Evolutionary conservation across 2,329 filamentous ascomycete species (phyloP).

Genomic region (Aureobasidium sp.): DNA sequence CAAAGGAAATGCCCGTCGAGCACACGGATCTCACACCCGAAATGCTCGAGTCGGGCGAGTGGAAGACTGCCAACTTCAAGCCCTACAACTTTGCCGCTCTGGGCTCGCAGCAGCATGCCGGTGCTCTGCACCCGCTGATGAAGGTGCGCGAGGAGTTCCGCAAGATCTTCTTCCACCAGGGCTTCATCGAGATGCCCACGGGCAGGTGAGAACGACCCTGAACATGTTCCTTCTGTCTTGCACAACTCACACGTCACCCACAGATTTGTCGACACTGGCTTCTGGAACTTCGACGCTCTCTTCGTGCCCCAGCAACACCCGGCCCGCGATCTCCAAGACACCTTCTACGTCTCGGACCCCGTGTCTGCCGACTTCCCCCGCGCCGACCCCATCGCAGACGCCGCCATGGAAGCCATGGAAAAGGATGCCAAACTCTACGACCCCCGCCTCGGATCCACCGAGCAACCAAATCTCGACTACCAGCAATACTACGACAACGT

Average conservation of each 20-base stretch:
- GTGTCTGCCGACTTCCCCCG: conserved; percentile 61
- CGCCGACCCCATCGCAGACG: conserved; percentile 45
- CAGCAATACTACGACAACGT: conserved; percentile 84
- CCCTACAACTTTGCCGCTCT: conserved; percentile 71
- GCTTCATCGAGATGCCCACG: conserved; percentile 97
- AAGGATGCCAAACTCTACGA: conserved; percentile 40
- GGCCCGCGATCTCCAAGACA: conserved; percentile 93
- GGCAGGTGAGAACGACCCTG: conserved; percentile 48
- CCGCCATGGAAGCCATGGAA: conserved; percentile 44
- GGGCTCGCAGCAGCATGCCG: conserved; percentile 53
- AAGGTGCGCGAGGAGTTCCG: conserved; percentile 95
- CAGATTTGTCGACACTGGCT: conserved; percentile 85
- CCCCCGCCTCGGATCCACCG: conserved; percentile 33
- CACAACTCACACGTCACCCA: conserved; percentile 11
- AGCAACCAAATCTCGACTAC: conserved; percentile 52
- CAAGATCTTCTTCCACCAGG: conserved; percentile 98
- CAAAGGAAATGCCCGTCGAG: conserved; percentile 81
- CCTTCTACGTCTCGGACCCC: conserved; percentile 96
- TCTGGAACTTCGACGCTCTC: conserved; percentile 98
- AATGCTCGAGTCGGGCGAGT: conserved; percentile 79
- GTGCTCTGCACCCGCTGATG: conserved; percentile 57
- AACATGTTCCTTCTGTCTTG: too few species aligned
- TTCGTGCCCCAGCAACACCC: conserved; percentile 98
- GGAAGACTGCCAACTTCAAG: conserved; percentile 89
- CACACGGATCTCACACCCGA: conserved; percentile 93